Conservation (phyloP, 2,329 filamentous ascomycete genomes). For the Colletotrichum sp. region DNA sequence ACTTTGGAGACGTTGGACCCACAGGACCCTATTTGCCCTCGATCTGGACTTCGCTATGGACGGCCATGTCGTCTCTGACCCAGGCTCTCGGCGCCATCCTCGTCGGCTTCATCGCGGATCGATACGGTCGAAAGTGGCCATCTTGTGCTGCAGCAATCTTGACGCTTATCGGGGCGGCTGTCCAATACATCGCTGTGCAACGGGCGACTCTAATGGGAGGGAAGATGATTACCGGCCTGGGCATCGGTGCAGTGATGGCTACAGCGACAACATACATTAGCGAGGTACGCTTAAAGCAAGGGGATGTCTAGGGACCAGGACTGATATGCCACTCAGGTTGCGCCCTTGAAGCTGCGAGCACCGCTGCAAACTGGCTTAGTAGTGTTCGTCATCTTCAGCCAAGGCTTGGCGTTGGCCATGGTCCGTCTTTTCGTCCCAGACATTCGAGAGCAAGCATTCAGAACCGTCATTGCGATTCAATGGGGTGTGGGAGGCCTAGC, state of each 20-base stretch:
- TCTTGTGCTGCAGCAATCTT: not conserved
- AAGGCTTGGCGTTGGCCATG: not conserved
- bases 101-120: not conserved
- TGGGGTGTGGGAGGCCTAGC: not conserved
- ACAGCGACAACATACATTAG: not conserved
- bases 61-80: not conserved
- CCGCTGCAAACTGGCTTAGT: not conserved
- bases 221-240: not conserved
- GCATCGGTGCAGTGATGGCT: not conserved
- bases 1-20: not conserved
- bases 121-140: not conserved
- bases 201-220: not conserved
- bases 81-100: not conserved
- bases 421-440: not conserved
- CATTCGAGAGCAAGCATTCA: not conserved
- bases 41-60: not conserved
- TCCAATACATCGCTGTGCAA: not conserved
- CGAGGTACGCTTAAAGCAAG: not conserved
- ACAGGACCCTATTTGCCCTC: not conserved
- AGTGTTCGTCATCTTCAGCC: not conserved
- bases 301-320: not conserved
- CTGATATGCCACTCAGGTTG: not conserved
- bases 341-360: not conserved
- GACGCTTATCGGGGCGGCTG: not conserved
- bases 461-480: not conserved